Base-by-base conservation (phyloP, 2,329 filamentous ascomycete genomes). In the Trichoderma endophyticum region DNA sequence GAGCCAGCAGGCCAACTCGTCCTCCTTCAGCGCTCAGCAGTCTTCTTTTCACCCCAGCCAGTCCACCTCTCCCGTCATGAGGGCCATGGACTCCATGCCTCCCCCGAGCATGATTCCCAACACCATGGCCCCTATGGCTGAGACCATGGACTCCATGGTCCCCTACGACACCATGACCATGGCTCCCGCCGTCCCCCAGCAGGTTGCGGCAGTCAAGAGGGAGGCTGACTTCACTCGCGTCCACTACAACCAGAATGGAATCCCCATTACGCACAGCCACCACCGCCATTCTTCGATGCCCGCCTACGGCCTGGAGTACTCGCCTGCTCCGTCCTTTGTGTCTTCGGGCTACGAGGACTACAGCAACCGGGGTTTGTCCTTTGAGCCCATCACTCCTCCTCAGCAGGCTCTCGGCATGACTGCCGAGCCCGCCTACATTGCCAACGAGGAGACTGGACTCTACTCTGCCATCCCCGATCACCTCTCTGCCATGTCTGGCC, bases 301-400 rank as follows among this genome's bases (percentile, higher is more conserved):
- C 64, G 93, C 94, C 24, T 99, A 97, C 81, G 88, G 85, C 62
- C 91, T 98, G 81, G 96, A 99, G 83, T 99, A 98, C 85, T 99
- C 96, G 18, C 96, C 96, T 68, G 96, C 96, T 0, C 96, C 96
- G 3, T 98, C 96, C 1, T 98, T 98, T 79, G 95, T 97, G 67
- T 98, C 96, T n/a, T 98, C 96, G 1, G 95, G 98, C 78, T 97
- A 95, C 78, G 96, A 98, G 80, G 95, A 98, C 81, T 99, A 98
- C 86, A 97, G 94, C 88, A 95, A 95, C 80, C 92, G 96, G 72
- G 96, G 94, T 66, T 90, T 98, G 78, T 98, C 95, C 3, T 99
- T 95, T 80, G 96, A 99, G 86, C 96, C 96, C 67, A 90, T 99
- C 77, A 99, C 96, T 0, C 96, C 96, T 72, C 96, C 96, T 18